Evolutionary conservation across 192 early-diverging fungal species (phyloP), one percentile per base, ranked within the genome.

Genomic region (Dimargaris verticillata): DNA sequence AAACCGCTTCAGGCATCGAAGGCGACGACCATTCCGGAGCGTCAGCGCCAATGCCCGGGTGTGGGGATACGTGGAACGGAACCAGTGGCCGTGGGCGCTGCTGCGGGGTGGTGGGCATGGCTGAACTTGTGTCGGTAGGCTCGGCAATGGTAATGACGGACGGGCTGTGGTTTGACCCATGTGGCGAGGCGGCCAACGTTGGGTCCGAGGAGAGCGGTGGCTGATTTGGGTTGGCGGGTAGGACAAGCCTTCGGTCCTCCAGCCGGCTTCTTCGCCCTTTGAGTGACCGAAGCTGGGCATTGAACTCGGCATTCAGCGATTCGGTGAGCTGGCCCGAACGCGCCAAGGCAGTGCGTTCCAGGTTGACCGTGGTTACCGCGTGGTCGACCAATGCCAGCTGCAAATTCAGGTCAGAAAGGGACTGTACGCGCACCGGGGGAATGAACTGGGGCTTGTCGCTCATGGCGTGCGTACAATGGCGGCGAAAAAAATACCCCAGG

Each of bases 231-330:
- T 20, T 25, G 2, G 13, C 51, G 5, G 25, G n/a, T 20, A 52
- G 51, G 20, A 24, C 12, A 5, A 18, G 51, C 51, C 24, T 52
- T 13, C 51, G 51, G 22, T 52, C 24, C 20, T 25, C 12, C 20
- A 25, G 25, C 4, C 25, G 18, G 17, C 24, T 18, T 12, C 25
- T 18, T 18, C 51, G 51, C 5, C 22, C 13, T 52, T 52, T 25
- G 22, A 52, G 51, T 12, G 51, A 52, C 17, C 51, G 51, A n/a
- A 52, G 22, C 51, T 52, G 51, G 24, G 51, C 51, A n/a, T 52
- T 18, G 51, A 52, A 52, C 25, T 52, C 51, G 20, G 51, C 51
- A 13, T 52, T 12, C 20, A 25, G 51, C 5, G n/a, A 20, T 12
- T 18, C 20, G 51, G 51, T 52, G 20, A 52, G 17, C 11, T 25